These are phyloP conservation scores for Basipetospora sp. DNA, from an alignment of 2,329 filamentous ascomycete species.

Conservation along the genomic window DNA sequence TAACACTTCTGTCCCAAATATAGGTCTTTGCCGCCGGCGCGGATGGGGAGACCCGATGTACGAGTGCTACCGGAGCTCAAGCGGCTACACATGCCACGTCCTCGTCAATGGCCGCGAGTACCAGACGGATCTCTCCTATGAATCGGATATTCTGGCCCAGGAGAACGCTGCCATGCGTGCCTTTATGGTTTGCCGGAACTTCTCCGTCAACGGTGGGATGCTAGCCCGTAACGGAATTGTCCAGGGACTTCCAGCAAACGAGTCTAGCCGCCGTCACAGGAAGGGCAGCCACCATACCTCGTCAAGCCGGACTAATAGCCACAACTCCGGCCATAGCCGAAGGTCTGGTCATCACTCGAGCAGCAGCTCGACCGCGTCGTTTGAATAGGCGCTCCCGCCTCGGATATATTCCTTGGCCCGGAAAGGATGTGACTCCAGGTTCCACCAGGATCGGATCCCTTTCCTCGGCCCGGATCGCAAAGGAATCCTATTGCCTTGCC, in stretches of 20 bases:
- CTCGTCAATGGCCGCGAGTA: conserved; percentile 95
- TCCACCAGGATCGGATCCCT: not conserved
- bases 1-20: conserved; percentile 4
- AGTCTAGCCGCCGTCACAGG: conserved; percentile 32
- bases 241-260: conserved; percentile 46
- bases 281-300: conserved; percentile 39
- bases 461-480: not conserved
- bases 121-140: conserved; percentile 75
- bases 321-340: conserved; percentile 24
- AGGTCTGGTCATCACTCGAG: conserved; percentile 45
- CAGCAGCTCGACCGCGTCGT: conserved; percentile 47
- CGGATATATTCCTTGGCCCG: too few species aligned
- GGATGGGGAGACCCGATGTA: conserved; percentile 87
- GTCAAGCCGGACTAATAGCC: conserved; percentile 27
- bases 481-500: not conserved
- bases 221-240: conserved; percentile 54
- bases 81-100: conserved; percentile 77
- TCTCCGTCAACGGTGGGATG: conserved; percentile 94
- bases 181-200: conserved; percentile 95
- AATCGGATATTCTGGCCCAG: conserved; percentile 67
- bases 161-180: conserved; percentile 91
- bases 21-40: conserved; percentile 86
- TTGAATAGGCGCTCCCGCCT: conserved; percentile 27
- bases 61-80: conserved; percentile 59
- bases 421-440: too few species aligned